These are phyloP conservation scores for Solanum tarapatanum DNA, from an alignment of 257 asterid species.

Conservation along the genomic window DNA sequence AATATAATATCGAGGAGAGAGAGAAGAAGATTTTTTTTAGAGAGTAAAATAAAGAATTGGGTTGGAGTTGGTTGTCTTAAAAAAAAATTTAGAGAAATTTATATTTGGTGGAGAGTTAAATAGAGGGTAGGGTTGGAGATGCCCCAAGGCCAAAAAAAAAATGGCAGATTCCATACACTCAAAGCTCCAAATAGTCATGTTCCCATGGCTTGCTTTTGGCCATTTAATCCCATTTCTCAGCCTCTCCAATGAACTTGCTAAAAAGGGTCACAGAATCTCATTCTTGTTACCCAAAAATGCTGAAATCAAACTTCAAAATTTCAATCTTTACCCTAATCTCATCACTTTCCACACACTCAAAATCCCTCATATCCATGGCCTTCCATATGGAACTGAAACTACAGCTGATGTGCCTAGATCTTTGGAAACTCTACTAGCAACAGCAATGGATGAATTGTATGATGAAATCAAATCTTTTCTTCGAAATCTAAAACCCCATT, in stretches of 20 bases:
- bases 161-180: neutral
- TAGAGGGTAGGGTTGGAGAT: neutral
- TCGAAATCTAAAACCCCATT: conserved; percentile 16
- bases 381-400: conserved; percentile 37
- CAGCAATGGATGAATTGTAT: conserved; percentile 36
- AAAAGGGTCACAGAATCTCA: conserved; percentile 33
- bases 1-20: no score
- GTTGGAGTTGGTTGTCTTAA: neutral
- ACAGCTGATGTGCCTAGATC: conserved; percentile 29
- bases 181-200: conserved; percentile 26
- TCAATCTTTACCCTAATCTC: conserved; percentile 27
- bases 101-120: neutral
- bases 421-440: conserved; percentile 6
- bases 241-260: conserved; percentile 36
- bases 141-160: neutral
- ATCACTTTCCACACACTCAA: conserved; percentile 24
- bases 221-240: conserved; percentile 37
- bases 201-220: conserved; percentile 59
- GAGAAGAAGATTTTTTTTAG: no score
- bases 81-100: no score
- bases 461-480: conserved; percentile 21
- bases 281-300: conserved; percentile 26
- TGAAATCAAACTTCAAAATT: conserved; percentile 1
- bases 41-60: neutral
- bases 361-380: conserved; percentile 39